Evolutionary conservation across 2,329 filamentous ascomycete species (phyloP).

Genomic region (Penicillium sp.): DNA sequence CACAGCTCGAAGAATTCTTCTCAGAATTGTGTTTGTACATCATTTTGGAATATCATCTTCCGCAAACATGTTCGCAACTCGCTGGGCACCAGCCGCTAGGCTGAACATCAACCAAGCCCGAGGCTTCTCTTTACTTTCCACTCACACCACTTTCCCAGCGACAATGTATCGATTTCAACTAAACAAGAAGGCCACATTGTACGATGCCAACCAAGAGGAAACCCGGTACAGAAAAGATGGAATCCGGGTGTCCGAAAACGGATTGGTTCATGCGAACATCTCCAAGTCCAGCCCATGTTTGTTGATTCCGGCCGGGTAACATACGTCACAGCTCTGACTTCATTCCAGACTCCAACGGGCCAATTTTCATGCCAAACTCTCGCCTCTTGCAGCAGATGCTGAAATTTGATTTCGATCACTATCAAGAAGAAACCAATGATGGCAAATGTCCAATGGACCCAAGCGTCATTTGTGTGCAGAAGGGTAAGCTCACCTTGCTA

Average conservation of each 20-base stretch:
- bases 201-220: constrained; percentile 7
- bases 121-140: constrained; percentile 7
- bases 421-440: constrained; percentile 5
- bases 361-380: constrained; percentile 10
- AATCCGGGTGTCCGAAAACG: constrained; percentile 3
- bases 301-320: background rate
- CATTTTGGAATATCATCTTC: background rate
- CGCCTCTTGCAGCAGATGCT: constrained; percentile 13
- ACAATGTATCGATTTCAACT: constrained; percentile 11
- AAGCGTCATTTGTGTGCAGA: constrained; percentile 2
- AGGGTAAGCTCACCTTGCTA: background rate
- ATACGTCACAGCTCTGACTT: background rate
- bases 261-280: constrained; percentile 6
- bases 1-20: background rate
- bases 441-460: constrained; percentile 4
- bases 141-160: constrained; percentile 6
- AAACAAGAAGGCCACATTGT: constrained; percentile 5
- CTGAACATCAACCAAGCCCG: constrained; percentile 3
- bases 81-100: constrained; percentile 6
- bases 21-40: background rate
- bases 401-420: constrained; percentile 8
- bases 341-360: constrained; percentile 8
- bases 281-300: constrained; percentile 9
- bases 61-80: background rate
- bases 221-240: constrained; percentile 9